These are phyloP conservation scores for Jatropha curcas DNA, from an alignment of 345 rosid species.

Conservation along the genomic window DNA sequence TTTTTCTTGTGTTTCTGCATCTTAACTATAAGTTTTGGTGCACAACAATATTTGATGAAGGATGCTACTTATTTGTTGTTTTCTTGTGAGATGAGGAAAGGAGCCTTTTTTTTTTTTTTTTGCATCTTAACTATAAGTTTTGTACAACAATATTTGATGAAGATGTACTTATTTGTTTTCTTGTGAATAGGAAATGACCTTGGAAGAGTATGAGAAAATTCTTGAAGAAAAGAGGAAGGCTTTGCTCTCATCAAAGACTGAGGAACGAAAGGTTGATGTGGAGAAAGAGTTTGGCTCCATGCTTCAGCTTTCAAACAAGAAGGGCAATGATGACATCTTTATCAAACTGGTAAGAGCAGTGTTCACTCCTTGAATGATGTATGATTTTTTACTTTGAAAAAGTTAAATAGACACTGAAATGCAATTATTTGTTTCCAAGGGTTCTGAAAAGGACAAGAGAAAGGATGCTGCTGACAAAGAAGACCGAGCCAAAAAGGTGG, in stretches of 20 bases:
- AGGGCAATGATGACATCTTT: constrained; percentile 73
- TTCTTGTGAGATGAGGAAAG: too few relatives aligned
- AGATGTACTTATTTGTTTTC: neutral
- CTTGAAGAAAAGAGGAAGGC: constrained; percentile 83
- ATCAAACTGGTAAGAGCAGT: constrained; percentile 68
- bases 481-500: constrained; percentile 85
- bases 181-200: constrained; percentile 76
- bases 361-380: neutral
- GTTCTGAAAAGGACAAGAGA: constrained; percentile 93
- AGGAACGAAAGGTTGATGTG: constrained; percentile 79
- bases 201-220: constrained; percentile 92
- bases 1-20: too few relatives aligned
- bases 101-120: too few relatives aligned
- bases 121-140: neutral
- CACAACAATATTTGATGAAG: too few relatives aligned
- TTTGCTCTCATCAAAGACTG: constrained; percentile 55
- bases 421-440: constrained; percentile 42
- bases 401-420: neutral
- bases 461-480: constrained; percentile 91
- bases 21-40: too few relatives aligned
- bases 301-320: constrained; percentile 91
- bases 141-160: neutral
- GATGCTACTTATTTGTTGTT: too few relatives aligned
- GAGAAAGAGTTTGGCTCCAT: constrained; percentile 72
- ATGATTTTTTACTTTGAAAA: neutral